Base-by-base conservation (phyloP, 2,329 filamentous ascomycete species). In the Dactylonectria estremocensis region DNA sequence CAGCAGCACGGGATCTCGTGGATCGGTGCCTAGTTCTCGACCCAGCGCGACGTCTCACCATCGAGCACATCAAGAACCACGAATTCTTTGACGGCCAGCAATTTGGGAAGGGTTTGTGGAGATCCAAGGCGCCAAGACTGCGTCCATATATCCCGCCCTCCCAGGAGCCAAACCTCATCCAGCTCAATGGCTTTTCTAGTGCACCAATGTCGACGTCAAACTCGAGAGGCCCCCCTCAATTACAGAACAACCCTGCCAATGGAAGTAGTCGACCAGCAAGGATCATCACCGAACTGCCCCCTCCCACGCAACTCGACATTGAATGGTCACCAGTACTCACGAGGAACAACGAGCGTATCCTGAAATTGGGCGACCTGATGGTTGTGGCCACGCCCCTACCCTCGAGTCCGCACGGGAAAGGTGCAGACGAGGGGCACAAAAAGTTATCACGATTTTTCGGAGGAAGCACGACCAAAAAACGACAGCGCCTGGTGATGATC, bases 271-370 rank as follows among this genome's bases (percentile, higher is more conserved):
- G 94, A 62, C 92, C 95, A 35, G 88, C 93, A 2, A 88, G 95
- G 68, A 91, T 98, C 67, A 97, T 99, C 68, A 98, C 96, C 1
- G 96, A 99, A 80, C 87, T 99, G 10, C 95, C 96, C 16, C 95
- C 96, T n/a, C 96, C 96, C 1, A 97, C 93, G 57, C 96, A 98
- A 80, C 85, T 99, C 28, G 96, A 99, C 77, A 97, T 99, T 64
- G 96, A 99, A 81, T 99, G 96, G 96, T 98, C 95, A 1, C 96
- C 96, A 1, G 95, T 99, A 5, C 85, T 99, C 62, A 98, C 93
- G 10, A 91, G 92, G 76, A 92, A 90, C 67, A 98, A 98, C 77
- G 96, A 99, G 81, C 90, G 96, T 40, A 99, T 99, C 73, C 81
- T 99, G 69, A 98, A 97, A 80, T 86, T 99, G 22, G 96, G 96